Evolutionary conservation across 2,329 filamentous ascomycete genomes (phyloP).

Genomic region (Cladophialophora psammophila): DNA sequence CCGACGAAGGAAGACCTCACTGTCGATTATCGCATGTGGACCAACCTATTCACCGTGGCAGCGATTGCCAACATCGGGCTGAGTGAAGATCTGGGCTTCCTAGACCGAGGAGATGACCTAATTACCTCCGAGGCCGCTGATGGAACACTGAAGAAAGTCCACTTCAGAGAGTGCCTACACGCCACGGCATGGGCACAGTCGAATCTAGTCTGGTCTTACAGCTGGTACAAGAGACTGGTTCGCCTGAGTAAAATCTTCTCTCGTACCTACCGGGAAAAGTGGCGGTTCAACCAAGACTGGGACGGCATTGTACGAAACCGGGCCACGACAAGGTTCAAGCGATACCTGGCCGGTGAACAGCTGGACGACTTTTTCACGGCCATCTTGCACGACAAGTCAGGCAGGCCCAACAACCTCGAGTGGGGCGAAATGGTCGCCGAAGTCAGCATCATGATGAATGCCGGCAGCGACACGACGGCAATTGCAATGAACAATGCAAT

Average conservation of each 20-base stretch:
- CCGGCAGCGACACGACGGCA: conserved; percentile 32
- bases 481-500: conserved; percentile 50
- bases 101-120: conserved; percentile 47
- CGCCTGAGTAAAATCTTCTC: conserved; percentile 35
- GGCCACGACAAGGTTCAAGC: conserved; percentile 52
- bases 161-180: conserved; percentile 34
- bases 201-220: conserved; percentile 41
- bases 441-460: conserved; percentile 35
- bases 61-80: conserved; percentile 52
- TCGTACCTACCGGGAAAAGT: conserved; percentile 36
- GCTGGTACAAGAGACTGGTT: conserved; percentile 37
- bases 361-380: conserved; percentile 63
- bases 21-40: conserved; percentile 49
- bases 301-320: conserved; percentile 57
- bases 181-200: conserved; percentile 29
- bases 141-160: conserved; percentile 29
- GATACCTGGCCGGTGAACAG: conserved; percentile 60
- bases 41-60: conserved; percentile 48
- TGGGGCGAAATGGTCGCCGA: conserved; percentile 30
- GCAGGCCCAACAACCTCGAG: conserved; percentile 53
- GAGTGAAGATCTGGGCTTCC: conserved; percentile 47
- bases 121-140: conserved; percentile 41
- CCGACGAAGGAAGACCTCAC: conserved; percentile 41
- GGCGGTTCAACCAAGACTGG: conserved; percentile 46
- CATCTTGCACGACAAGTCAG: conserved; percentile 45